Evolutionary conservation across 2,329 filamentous ascomycete genomes (phyloP), one percentile per base, ranked within the genome.

Genomic region (Fusarium mundagurra): DNA sequence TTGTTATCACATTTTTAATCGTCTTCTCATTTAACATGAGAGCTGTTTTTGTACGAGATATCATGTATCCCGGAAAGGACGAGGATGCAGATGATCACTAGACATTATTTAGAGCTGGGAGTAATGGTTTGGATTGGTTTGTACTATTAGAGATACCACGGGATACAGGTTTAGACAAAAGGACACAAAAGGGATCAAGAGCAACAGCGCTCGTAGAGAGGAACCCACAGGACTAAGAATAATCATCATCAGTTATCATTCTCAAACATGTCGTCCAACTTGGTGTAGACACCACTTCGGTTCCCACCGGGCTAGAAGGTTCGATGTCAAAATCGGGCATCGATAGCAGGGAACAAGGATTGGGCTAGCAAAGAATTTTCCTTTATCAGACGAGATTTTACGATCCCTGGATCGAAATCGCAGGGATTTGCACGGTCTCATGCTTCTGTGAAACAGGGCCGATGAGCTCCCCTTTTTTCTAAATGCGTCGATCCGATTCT

Each of bases 61-160:
- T 89, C 63, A 86, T 89, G 85, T 87, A 88, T 67, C 87, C 87
- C 1, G 87, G 86, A 24, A 82, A 86, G 47, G 88, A 89, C 61
- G 88, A 89, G 78, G 88, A 89, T 70, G 84, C 87, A 20, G 82
- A 87, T 54, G 86, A 88, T 67, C 84, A 86, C 64, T 85, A 73
- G 76, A 47, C 14, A 16, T 13, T 8, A 10, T 43, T 38, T 41
- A 31, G 22, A 33, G 17, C 50, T 33, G 29, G 67, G 67, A 70
- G 67, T 55, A 51, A 50, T 48, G 36, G 59, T 27, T 54, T 44
- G 13, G 29, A 7, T 69, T 54, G 6, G n/a, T 20, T 68, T 62
- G 47, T 44, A 13, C 29, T 60, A 45, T 44, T 70, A 70, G 47
- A 66, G 66, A 70, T 70, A 70, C 67, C 67, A 65, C 3, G 44